Conservation (phyloP, 2,329 filamentous ascomycete species). For the Fusarium hostae region DNA sequence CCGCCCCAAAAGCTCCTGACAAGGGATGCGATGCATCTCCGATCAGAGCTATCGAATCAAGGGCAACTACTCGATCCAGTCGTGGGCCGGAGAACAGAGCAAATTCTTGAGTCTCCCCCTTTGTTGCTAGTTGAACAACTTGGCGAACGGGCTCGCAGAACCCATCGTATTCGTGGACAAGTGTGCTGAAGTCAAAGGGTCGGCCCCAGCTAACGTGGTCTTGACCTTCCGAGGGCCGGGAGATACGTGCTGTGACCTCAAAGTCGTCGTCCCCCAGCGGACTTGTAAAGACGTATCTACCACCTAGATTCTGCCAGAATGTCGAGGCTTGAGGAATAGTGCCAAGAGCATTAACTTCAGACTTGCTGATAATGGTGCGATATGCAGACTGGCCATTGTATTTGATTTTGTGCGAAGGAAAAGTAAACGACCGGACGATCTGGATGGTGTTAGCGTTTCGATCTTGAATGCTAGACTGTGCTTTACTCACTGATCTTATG, state of each 20-base stretch:
- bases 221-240: conserved; percentile 32
- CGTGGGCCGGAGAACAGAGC: conserved; percentile 46
- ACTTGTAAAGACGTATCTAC: conserved; percentile 49
- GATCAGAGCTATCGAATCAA: conserved; percentile 56
- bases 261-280: conserved; percentile 49
- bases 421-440: conserved; percentile 55
- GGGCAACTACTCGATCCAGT: conserved; percentile 42
- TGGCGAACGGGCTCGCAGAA: conserved; percentile 48
- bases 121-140: conserved; percentile 43
- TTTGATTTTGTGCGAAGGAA: conserved; percentile 55
- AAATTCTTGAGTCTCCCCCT: conserved; percentile 46
- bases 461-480: not conserved
- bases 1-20: conserved; percentile 57
- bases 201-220: conserved; percentile 48
- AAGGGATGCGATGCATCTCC: conserved; percentile 67
- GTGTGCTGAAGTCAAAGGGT: conserved; percentile 34
- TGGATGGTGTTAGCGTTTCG: conserved; percentile 15
- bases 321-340: conserved; percentile 45
- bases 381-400: conserved; percentile 55
- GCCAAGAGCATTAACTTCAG: conserved; percentile 43
- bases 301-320: conserved; percentile 49
- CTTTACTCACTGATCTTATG: conserved; percentile 57
- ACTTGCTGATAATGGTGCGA: conserved; percentile 46
- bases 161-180: conserved; percentile 42
- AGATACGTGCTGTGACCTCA: conserved; percentile 46